These are phyloP conservation scores for Elaphomyces granulatus DNA, from an alignment of 495 filamentous ascomycete genomes.

Conservation along the genomic window DNA sequence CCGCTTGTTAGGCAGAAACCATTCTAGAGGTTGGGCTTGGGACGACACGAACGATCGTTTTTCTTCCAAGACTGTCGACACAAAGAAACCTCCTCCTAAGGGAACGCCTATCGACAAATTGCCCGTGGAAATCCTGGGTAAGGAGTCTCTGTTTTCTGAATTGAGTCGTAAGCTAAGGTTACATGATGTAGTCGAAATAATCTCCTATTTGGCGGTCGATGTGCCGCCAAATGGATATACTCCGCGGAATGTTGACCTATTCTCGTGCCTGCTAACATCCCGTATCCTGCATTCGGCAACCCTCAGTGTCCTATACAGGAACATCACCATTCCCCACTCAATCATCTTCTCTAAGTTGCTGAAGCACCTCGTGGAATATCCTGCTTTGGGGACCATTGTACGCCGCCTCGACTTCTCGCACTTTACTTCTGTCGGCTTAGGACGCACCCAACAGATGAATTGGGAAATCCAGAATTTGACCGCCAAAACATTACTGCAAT, in stretches of 20 bases:
- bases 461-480: conserved; percentile 70
- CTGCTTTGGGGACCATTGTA: conserved; percentile 62
- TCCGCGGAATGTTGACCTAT: conserved; percentile 68
- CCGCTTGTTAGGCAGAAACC: conserved; percentile 32
- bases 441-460: conserved; percentile 68
- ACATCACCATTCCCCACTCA: conserved; percentile 80
- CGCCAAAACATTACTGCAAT: conserved; percentile 56
- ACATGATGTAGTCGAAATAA: conserved; percentile 49
- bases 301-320: conserved; percentile 60
- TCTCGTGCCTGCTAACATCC: conserved; percentile 64
- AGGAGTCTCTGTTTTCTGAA: conserved; percentile 18
- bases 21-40: conserved; percentile 41
- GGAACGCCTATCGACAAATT: conserved; percentile 46
- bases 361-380: conserved; percentile 50
- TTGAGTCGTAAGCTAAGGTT: too few relatives aligned
- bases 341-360: conserved; percentile 78
- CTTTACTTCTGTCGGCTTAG: conserved; percentile 72
- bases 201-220: conserved; percentile 60
- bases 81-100: conserved; percentile 19
- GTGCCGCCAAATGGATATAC: conserved; percentile 64
- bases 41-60: conserved; percentile 23
- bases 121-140: conserved; percentile 59
- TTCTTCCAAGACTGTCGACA: conserved; percentile 19
- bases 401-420: conserved; percentile 76
- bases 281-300: conserved; percentile 63